Evolutionary conservation across 169 alveolate species (phyloP), one percentile per base, ranked within the genome.

Genomic region (Babesia caballi): DNA sequence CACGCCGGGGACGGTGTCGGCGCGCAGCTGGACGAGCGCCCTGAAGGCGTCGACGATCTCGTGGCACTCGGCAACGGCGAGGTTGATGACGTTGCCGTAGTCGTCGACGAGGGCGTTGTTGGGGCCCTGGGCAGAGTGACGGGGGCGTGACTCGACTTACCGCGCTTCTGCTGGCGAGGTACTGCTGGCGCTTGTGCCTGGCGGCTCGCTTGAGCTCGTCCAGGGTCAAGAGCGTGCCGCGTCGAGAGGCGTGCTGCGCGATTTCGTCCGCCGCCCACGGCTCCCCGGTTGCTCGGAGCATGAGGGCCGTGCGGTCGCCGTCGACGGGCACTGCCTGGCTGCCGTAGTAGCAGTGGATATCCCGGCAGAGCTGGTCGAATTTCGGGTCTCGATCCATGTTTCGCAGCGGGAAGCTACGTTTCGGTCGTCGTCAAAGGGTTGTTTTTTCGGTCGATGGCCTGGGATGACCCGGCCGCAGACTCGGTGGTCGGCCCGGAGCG

Each of bases 241-340:
- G 27, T 4, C 56, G n/a, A 14, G 42, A 21, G 8, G 77, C 44
- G 38, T 35, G 41, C 44, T 27, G 61, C 25, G 19, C 75, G 21
- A 77, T 27, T 36, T 77, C 85, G 0, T 49, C 73, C n/a, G 19
- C 51, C 30, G 68, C 54, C 82, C 80, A 77, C 19, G 54, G 61
- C 46, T 68, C 80, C 32, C 85, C 85, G 53, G 71, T 77, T 3
- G 85, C 70, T 23, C 82, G 41, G 35, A 77, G 40, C 85, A 77
- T 77, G 38, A 77, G 23, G 19, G 71, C 66, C 25, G 54, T 30
- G 38, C 66, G 71, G 23, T 66, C 32, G n/a, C 72, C 66, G 9
- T 58, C 49, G 28, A 35, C 82, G 8, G 42, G 2, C 42, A 54
- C 68, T 12, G 42, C 46, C 33, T 41, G 53, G 36, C 33, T 68